These are phyloP conservation scores for Epichloe sibirici DNA, from an alignment of 2,329 filamentous ascomycete species.

Conservation along the genomic window DNA sequence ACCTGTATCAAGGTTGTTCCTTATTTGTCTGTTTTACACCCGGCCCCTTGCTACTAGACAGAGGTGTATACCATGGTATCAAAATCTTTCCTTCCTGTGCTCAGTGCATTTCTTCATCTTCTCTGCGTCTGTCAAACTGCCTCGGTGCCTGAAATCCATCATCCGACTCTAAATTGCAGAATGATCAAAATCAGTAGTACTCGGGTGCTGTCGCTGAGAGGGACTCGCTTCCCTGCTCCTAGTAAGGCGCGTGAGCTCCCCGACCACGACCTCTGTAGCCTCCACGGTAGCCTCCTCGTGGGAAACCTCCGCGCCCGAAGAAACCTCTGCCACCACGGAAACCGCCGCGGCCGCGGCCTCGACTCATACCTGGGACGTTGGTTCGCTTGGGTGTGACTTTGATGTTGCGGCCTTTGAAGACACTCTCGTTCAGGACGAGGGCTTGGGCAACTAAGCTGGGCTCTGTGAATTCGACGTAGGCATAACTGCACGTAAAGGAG, in stretches of 20 bases:
- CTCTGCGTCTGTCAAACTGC: neutral
- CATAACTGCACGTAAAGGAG: constrained; percentile 52
- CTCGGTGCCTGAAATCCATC: neutral
- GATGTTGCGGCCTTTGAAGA: constrained; percentile 87
- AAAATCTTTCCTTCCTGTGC: constrained; percentile 1
- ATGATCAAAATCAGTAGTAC: constrained; percentile 1
- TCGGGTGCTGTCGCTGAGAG: constrained; percentile 10
- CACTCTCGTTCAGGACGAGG: constrained; percentile 88
- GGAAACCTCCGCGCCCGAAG: constrained; percentile 40
- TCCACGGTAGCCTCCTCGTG: constrained; percentile 50
- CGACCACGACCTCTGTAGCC: constrained; percentile 55
- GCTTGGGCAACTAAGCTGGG: constrained; percentile 86
- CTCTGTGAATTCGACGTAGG: constrained; percentile 96
- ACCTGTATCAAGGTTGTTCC: neutral
- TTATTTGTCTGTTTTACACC: neutral
- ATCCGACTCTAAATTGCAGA: neutral
- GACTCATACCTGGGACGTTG: constrained; percentile 87
- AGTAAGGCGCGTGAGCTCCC: constrained; percentile 51
- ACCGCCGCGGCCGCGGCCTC: constrained; percentile 55
- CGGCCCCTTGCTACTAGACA: neutral
- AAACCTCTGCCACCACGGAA: constrained; percentile 39
- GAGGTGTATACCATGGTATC: neutral
- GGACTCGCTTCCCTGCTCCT: constrained; percentile 25
- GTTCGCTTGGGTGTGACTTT: constrained; percentile 95
- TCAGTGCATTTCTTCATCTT: neutral